phyloP scores from a whole-genome alignment of 2,329 filamentous ascomycete species.

The Hymenoscyphus albidus region DNA sequence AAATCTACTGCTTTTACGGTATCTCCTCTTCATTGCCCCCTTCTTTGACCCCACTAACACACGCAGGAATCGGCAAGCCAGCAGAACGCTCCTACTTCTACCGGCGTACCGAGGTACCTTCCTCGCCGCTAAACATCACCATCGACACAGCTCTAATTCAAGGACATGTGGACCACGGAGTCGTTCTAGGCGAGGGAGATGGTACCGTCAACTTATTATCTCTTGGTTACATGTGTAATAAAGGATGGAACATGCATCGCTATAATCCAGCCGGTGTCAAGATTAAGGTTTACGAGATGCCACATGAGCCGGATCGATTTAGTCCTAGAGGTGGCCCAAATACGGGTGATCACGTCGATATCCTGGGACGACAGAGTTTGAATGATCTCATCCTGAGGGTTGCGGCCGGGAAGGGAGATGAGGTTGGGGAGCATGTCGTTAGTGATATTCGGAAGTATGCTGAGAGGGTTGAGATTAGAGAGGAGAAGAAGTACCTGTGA shows the following conservation, averaged over 20 bases:
- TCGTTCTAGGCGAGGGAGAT: constrained; percentile 94
- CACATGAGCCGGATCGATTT: constrained; percentile 90
- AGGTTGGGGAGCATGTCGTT: constrained; percentile 71
- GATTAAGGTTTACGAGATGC: constrained; percentile 90
- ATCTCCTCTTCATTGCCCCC: constrained; percentile 11
- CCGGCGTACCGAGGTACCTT: constrained; percentile 60
- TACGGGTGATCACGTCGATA: constrained; percentile 91
- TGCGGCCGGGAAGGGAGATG: constrained; percentile 77
- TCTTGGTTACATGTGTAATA: constrained; percentile 93
- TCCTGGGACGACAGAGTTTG: constrained; percentile 79
- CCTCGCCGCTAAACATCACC: constrained; percentile 66
- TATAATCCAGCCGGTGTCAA: constrained; percentile 85
- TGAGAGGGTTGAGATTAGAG: constrained; percentile 68
- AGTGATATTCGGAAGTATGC: constrained; percentile 83
- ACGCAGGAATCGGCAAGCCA: constrained; percentile 71
- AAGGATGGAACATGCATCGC: constrained; percentile 87
- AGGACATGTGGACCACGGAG: constrained; percentile 72
- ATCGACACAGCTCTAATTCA: constrained; percentile 63
- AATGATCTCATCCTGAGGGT: constrained; percentile 89
- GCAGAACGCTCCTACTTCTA: constrained; percentile 95
- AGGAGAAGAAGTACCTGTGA: constrained; percentile 28
- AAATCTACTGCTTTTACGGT: constrained; percentile 96
- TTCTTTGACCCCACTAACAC: neutral
- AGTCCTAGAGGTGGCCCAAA: constrained; percentile 70
- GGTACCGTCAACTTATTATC: constrained; percentile 93